Evolutionary conservation across 1,284 basidiomycete genomes (phyloP).

Genomic region (Trametes sp.): DNA sequence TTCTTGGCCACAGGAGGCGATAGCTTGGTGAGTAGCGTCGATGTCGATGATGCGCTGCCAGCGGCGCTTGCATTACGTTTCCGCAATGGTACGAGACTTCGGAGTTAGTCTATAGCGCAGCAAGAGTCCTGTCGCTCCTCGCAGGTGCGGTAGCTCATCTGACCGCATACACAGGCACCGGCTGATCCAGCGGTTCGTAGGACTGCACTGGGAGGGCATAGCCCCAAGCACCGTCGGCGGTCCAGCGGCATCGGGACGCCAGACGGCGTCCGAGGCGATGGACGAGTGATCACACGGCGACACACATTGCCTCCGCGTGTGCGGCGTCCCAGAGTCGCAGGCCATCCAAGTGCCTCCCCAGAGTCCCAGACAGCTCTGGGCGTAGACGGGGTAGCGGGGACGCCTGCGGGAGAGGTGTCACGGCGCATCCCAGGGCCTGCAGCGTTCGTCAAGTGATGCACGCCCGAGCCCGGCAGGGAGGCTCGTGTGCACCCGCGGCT

Average conservation of each 20-base stretch:
- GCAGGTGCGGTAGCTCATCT: constrained; percentile 8
- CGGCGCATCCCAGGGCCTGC: constrained; percentile 6
- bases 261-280: constrained; percentile 3
- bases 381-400: background rate
- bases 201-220: background rate
- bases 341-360: background rate
- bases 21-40: constrained; percentile 1
- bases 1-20: background rate
- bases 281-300: background rate
- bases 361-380: constrained; percentile 12
- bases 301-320: constrained; percentile 6
- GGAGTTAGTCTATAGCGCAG: too few relatives aligned
- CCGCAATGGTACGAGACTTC: background rate
- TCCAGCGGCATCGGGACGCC: constrained; percentile 21
- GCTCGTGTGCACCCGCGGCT: constrained; percentile 1
- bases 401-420: constrained; percentile 4
- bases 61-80: constrained; percentile 14
- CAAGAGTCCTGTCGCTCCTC: background rate
- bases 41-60: background rate
- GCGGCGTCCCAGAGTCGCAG: background rate
- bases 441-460: constrained; percentile 22
- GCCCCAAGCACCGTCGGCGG: constrained; percentile 9
- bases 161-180: constrained; percentile 7
- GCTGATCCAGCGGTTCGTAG: background rate
- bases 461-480: constrained; percentile 5